Base-by-base conservation (phyloP, 805 yeast genomes). In the Metschnikowia dekortorum region DNA sequence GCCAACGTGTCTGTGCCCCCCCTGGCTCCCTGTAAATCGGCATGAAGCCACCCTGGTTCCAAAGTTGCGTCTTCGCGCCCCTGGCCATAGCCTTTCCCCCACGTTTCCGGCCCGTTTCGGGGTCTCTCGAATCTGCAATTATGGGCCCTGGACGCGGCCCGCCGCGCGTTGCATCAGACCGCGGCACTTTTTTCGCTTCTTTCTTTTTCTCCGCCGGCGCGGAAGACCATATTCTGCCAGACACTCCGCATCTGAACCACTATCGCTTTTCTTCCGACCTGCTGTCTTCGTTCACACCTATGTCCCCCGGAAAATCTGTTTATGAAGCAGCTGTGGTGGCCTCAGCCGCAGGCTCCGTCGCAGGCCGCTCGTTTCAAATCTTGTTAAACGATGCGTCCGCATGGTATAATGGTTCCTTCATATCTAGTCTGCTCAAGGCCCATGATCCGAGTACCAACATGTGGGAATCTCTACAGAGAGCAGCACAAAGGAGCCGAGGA, bases 281-380 rank as follows among this genome's bases (percentile, higher is more conserved):
- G 26, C 26, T 41, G 37, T 30, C n/a, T 39, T 30, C 33, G 26
- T 39, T n/a, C 10, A 39, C 43, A 34, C 26, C 6, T 14, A 57
- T 57, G 60, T 36, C 58, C 16, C 29, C 50, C 10, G 50, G 56
- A 53, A 57, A 57, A 48, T 39, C 54, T 30, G 47, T 60, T 22
- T 60, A 52, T 47, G 61, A 69, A 53, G 51, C 64, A 6, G 59
- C 58, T 30, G 64, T 63, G 34, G 58, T 70, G 18, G 65, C 69
- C 14, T 53, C 59, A 44, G 54, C 68, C 13, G 62, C 62, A 7
- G 42, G 54, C 11, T 53, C 54, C 30, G 66, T 68, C 31, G 51
- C 57, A 34, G 38, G 54, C n/a, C 52, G 56, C 10, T 58, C 66
- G 6, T 42, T 54, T 3, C 46, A 53, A 11, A 51, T 58, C 32